Conservation (phyloP, 2,329 filamentous ascomycete species). For the Calonectria naviculata region DNA sequence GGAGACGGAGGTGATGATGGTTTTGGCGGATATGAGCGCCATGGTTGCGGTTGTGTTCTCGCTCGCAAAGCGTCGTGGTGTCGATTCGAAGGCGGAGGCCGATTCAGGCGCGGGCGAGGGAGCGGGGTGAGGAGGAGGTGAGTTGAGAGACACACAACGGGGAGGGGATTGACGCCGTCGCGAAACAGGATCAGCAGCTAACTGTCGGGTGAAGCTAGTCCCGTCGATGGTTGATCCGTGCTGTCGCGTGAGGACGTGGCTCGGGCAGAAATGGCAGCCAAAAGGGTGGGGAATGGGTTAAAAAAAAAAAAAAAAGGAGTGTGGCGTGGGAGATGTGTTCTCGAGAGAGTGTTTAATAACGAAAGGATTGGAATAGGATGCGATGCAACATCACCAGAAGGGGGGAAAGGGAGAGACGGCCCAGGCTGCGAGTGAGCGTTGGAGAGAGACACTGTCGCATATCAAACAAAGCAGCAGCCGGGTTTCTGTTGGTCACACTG, state of each 20-base stretch:
- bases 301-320: no score
- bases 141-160: no score
- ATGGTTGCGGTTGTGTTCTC: slow-evolving; percentile 59
- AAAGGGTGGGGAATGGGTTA: neutral
- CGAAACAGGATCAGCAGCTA: neutral
- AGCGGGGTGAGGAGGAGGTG: neutral
- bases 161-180: neutral
- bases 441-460: neutral
- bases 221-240: slow-evolving; percentile 3
- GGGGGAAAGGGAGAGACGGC: neutral
- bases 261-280: neutral
- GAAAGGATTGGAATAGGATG: neutral
- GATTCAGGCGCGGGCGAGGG: neutral
- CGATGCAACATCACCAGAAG: neutral
- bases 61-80: neutral
- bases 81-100: neutral
- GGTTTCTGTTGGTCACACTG: slow-evolving; percentile 10
- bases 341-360: neutral
- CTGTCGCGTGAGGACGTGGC: slow-evolving; percentile 15
- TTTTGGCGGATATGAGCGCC: slow-evolving; percentile 83
- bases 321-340: neutral
- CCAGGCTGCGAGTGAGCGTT: neutral
- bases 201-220: neutral
- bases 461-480: neutral
- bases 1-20: slow-evolving; percentile 83